phyloP scores from a whole-genome alignment of 148 eudicot genomes.

The Diospyros lotus region DNA sequence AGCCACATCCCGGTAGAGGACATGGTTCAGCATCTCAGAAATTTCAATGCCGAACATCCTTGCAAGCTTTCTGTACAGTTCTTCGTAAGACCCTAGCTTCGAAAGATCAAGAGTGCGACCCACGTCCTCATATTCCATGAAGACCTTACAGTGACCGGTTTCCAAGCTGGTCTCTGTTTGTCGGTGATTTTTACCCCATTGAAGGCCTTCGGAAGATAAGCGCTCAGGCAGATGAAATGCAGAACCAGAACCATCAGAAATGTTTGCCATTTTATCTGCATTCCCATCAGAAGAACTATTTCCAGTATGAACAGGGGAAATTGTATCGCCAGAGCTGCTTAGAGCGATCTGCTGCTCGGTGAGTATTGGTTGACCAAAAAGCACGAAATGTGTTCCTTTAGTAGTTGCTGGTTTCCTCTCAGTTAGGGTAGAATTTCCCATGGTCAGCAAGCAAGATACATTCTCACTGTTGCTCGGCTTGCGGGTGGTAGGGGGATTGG shows the following conservation, averaged over 20 bases:
- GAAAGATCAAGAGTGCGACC: slow-evolving; percentile 69
- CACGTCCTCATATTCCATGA: slow-evolving; percentile 60
- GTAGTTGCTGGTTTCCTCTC: slow-evolving; percentile 31
- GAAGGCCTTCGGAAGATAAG: slow-evolving; percentile 28
- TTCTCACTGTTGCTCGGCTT: slow-evolving; percentile 43
- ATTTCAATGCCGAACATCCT: slow-evolving; percentile 55
- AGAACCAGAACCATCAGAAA: slow-evolving; percentile 52
- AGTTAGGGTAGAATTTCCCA: slow-evolving; percentile 51
- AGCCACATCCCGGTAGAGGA: slow-evolving; percentile 43
- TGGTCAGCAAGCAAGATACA: slow-evolving; percentile 70
- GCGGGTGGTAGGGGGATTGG: slow-evolving; percentile 28
- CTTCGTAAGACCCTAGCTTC: slow-evolving; percentile 57
- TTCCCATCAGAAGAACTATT: slow-evolving; percentile 53
- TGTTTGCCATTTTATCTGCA: slow-evolving; percentile 41
- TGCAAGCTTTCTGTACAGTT: slow-evolving; percentile 52
- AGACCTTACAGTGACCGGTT: slow-evolving; percentile 56
- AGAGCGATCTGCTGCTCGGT: slow-evolving; percentile 66
- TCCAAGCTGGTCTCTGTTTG: slow-evolving; percentile 25
- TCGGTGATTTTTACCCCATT: slow-evolving; percentile 19
- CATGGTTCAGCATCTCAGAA: slow-evolving; percentile 55
- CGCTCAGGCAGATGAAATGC: slow-evolving; percentile 27
- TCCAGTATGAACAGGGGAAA: slow-evolving; percentile 32
- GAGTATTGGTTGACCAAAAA: slow-evolving; percentile 74
- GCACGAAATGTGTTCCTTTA: slow-evolving; percentile 53
- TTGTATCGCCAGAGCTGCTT: slow-evolving; percentile 41